A percentile compares a stretch with the other conserved stretches of the same genome.
phyloP scores from a whole-genome alignment of 1,284 basidiomycete genomes.

The Ceratobasidium papillatum region DNA sequence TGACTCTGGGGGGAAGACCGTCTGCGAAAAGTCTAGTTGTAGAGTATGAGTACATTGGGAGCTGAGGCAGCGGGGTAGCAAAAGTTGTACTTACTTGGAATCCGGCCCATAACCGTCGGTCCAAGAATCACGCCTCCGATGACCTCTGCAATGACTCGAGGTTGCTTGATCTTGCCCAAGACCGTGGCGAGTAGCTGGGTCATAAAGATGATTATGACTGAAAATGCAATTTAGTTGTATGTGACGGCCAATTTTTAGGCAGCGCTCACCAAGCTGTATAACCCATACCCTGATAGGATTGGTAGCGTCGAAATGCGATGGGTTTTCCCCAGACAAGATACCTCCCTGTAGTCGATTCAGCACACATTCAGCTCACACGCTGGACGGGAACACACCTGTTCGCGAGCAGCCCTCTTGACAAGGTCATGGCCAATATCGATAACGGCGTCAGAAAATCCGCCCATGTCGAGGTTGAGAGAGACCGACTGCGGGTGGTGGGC shows the following conservation, averaged over 20 bases:
- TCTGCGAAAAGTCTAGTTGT: constrained; percentile 72
- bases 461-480: constrained; percentile 50
- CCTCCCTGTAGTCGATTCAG: constrained; percentile 58
- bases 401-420: constrained; percentile 56
- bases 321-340: constrained; percentile 72
- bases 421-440: constrained; percentile 52
- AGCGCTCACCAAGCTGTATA: constrained; percentile 70
- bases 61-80: background rate
- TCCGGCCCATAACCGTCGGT: constrained; percentile 74
- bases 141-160: constrained; percentile 88
- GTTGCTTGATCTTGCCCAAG: constrained; percentile 77
- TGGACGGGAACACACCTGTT: constrained; percentile 56
- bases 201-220: constrained; percentile 77
- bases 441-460: constrained; percentile 56
- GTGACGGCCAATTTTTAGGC: background rate
- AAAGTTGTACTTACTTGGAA: constrained; percentile 55
- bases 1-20: constrained; percentile 79
- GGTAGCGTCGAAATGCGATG: constrained; percentile 62
- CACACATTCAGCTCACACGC: background rate
- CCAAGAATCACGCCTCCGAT: constrained; percentile 84
- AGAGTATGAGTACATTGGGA: constrained; percentile 59
- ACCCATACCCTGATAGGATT: constrained; percentile 87
- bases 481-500: background rate
- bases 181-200: constrained; percentile 73
- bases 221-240: constrained; percentile 40